Evolutionary conservation across 148 eudicot genomes (phyloP).

Genomic region (Pharnaceum exiguum): DNA sequence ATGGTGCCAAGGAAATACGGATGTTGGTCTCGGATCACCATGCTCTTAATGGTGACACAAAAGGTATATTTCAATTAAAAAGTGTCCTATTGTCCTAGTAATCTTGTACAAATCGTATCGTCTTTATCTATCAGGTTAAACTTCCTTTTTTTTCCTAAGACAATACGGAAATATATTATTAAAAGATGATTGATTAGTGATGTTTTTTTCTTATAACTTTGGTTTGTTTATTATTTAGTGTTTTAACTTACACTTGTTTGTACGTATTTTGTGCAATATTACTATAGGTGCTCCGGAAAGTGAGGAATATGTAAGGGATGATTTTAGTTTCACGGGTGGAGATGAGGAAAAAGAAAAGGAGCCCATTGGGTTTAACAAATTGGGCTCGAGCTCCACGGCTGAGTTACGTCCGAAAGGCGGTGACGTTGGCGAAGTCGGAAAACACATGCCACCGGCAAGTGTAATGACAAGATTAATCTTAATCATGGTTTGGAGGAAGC

Average conservation of each 20-base stretch:
- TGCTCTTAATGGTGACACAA: constrained; percentile 65
- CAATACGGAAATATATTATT: no score
- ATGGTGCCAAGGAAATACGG: constrained; percentile 91
- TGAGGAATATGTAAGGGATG: constrained; percentile 50
- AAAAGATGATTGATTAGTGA: no score
- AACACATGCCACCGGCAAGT: constrained; percentile 88
- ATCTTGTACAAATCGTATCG: no score
- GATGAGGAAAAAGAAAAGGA: constrained; percentile 36
- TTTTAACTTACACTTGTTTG: background rate
- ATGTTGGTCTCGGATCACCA: constrained; percentile 76
- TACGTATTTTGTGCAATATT: background rate
- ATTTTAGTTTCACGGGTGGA: constrained; percentile 50
- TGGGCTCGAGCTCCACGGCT: constrained; percentile 52
- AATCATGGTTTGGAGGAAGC: constrained; percentile 80
- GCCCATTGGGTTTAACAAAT: constrained; percentile 39
- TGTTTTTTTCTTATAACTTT: no score
- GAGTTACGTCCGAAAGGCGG: constrained; percentile 54
- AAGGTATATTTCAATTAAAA: constrained; percentile 39
- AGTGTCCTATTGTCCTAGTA: no score
- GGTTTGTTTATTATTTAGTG: no score
- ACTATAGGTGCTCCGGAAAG: constrained; percentile 30
- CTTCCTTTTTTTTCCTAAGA: no score
- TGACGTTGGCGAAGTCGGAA: constrained; percentile 24
- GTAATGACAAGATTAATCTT: constrained; percentile 83
- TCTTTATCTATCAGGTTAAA: no score